Conservation (phyloP, 352 stramenopile genomes). For the Phytophthora hibernalis region DNA sequence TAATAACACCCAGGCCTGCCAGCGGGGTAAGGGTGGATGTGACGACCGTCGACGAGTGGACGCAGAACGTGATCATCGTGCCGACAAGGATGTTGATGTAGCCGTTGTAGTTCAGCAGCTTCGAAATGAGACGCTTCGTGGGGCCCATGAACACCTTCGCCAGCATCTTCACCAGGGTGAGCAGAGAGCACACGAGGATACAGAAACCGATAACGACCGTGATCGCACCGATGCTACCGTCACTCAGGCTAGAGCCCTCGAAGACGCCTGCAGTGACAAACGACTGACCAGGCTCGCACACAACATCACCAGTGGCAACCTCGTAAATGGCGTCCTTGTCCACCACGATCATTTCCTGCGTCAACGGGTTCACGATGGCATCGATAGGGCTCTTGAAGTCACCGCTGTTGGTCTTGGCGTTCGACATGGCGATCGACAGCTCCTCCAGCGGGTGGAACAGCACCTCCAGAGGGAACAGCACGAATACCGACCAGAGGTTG, state of each 20-base stretch:
- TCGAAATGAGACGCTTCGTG: constrained; percentile 87
- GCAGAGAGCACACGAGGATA: constrained; percentile 55
- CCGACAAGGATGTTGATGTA: constrained; percentile 91
- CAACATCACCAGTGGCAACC: constrained; percentile 36
- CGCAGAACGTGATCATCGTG: constrained; percentile 81
- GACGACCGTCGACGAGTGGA: constrained; percentile 93
- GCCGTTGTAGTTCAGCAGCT: constrained; percentile 90
- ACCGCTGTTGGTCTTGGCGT: constrained; percentile 40
- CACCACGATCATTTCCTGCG: constrained; percentile 40
- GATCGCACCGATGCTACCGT: constrained; percentile 57
- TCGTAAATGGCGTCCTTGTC: constrained; percentile 51
- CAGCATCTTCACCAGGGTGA: constrained; percentile 60
- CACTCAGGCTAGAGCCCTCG: constrained; percentile 35
- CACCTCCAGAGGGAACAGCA: constrained; percentile 79
- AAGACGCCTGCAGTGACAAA: constrained; percentile 57
- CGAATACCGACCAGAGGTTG: constrained; percentile 87
- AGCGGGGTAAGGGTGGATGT: constrained; percentile 91
- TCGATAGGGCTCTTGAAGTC: constrained; percentile 57
- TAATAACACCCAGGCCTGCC: constrained; percentile 88
- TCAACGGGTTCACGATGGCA: constrained; percentile 47
- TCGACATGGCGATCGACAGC: constrained; percentile 55
- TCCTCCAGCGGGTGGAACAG: constrained; percentile 65
- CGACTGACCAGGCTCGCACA: constrained; percentile 34
- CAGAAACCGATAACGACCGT: constrained; percentile 54
- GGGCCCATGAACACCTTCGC: constrained; percentile 79